A percentile compares a stretch with the other conserved stretches of the same genome.
These are phyloP conservation scores for Maudiozyma pseudohumilis DNA, from an alignment of 805 yeast genomes.

Conservation along the genomic window DNA sequence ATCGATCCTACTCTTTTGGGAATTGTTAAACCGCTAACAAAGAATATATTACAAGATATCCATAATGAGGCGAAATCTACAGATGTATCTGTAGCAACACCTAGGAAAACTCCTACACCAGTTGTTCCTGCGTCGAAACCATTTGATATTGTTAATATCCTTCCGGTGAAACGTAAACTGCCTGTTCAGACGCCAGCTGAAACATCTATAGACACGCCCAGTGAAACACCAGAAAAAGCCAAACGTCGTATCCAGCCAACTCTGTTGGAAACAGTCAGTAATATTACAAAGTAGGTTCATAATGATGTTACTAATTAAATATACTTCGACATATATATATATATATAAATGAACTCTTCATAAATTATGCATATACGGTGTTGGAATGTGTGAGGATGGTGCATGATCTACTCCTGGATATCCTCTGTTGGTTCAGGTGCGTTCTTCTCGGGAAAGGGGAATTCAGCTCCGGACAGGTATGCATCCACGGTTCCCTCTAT, in stretches of 20 bases:
- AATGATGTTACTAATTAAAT: too few relatives aligned
- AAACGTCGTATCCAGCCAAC: slow-evolving; percentile 20
- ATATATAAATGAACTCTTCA: too few relatives aligned
- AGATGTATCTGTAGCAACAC: background rate
- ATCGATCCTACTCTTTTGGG: slow-evolving; percentile 53
- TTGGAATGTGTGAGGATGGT: too few relatives aligned
- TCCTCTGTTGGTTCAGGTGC: too few relatives aligned
- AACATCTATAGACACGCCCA: background rate
- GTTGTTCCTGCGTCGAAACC: slow-evolving; percentile 1
- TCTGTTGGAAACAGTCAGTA: slow-evolving; percentile 2
- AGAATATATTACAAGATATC: too few relatives aligned
- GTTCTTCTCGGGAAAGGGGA: slow-evolving; percentile 52
- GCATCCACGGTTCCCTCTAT: slow-evolving; percentile 71
- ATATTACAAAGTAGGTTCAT: too few relatives aligned
- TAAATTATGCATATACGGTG: too few relatives aligned
- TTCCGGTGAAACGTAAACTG: slow-evolving; percentile 15
- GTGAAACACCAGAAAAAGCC: slow-evolving; percentile 6
- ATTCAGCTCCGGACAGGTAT: slow-evolving; percentile 48
- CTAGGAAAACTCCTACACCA: background rate
- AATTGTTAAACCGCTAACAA: too few relatives aligned
- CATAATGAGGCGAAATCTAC: slow-evolving; percentile 4
- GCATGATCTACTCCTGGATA: too few relatives aligned
- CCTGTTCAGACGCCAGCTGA: background rate
- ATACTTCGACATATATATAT: too few relatives aligned
- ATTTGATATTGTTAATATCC: slow-evolving; percentile 11